These are phyloP conservation scores for Nothopassalora personata DNA, from an alignment of 2,329 filamentous ascomycete genomes.

Conservation along the genomic window DNA sequence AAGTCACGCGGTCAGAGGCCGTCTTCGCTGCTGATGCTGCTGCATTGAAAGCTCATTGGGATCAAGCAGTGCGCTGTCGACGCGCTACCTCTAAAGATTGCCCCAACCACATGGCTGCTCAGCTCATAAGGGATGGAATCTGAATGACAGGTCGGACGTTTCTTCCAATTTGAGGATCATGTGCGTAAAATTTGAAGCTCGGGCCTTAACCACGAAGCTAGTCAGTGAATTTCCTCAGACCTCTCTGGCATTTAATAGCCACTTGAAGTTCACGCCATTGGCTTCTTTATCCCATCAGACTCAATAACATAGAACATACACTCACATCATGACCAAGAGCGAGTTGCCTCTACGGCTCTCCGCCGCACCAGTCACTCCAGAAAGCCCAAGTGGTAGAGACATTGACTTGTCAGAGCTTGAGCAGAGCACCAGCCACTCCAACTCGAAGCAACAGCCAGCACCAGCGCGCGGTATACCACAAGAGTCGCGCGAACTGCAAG, in stretches of 20 bases:
- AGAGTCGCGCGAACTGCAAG: not conserved
- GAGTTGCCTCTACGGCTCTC: not conserved
- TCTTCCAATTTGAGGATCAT: not conserved
- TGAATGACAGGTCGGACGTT: not conserved
- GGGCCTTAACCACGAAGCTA: not conserved
- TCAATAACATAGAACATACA: not conserved
- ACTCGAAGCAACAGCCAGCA: not conserved
- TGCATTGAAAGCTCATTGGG: not conserved
- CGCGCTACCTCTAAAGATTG: not conserved
- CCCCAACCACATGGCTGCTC: not conserved
- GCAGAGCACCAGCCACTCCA: not conserved
- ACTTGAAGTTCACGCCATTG: not conserved
- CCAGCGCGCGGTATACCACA: not conserved
- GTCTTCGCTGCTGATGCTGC: not conserved
- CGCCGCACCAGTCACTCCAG: not conserved
- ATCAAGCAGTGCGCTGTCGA: not conserved
- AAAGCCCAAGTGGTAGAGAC: not conserved
- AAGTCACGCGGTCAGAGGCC: not conserved
- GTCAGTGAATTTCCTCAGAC: not conserved
- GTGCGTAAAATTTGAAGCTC: not conserved
- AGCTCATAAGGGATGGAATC: too few species aligned
- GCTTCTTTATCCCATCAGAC: not conserved
- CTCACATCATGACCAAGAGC: not conserved
- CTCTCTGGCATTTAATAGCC: not conserved
- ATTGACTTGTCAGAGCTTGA: too few species aligned